Evolutionary conservation across 1,139 yeast genomes (phyloP), one percentile per base, ranked within the genome.

Genomic region (Yarrowia galli): DNA sequence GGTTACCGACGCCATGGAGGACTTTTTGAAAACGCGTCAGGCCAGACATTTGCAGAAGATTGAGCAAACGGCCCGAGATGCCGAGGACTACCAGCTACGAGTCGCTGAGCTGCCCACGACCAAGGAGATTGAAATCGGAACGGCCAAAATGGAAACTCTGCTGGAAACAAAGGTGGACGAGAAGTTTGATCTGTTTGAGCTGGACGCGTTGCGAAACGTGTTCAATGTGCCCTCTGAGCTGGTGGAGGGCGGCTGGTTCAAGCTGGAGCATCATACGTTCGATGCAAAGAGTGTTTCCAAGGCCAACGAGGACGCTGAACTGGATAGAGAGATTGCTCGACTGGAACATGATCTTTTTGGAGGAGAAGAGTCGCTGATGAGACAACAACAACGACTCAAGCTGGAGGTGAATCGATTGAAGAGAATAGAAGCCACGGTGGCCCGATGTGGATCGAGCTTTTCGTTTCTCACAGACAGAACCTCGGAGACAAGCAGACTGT

Each of bases 181-280:
- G 73, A 90, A 91, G 75, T 92, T 92, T 76, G 98, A 93, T 77
- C 89, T 89, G 76, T 88, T 91, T 74, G 98, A 93, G 79, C 80
- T 92, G 45, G 93, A 92, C 76, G 85, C 91, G 6, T 79, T 92
- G 67, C 79, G 97, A 73, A 93, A 93, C 75, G 85, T 93, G 23
- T 81, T 93, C 68, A 84, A 85, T 13, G 80, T 93, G 16, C 97
- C 97, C 0, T 79, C 78, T 5, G 90, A 89, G n/a, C 79, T 91
- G 54, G 82, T 89, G 1, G 83, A 84, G 16, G 85, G 80, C 9
- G 96, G 96, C 8, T 87, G 86, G 83, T 79, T 92, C 67, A 78
- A 88, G 65, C 79, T 92, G 65, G 83, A 82, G 67, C 96, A 92
- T 74, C 96, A 93, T 69, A 83, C 54, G 25, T 61, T 61, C 12